Base-by-base conservation (phyloP, 2,329 filamentous ascomycete genomes). In the Ophiostoma fasciatum region DNA sequence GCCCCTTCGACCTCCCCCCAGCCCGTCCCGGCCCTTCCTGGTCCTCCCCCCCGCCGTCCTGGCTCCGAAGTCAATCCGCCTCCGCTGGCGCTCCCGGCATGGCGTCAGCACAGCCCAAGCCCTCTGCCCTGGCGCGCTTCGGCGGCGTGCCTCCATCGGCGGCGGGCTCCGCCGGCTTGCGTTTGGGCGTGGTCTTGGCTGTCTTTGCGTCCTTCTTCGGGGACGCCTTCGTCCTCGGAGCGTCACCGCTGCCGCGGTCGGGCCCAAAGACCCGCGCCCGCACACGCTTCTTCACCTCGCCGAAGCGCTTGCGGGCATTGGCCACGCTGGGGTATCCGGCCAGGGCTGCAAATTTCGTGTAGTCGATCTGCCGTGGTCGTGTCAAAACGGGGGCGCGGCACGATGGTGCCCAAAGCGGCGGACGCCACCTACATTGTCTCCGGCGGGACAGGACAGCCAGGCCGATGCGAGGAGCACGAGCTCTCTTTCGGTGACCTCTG, bases 251-350 rank as follows among this genome's bases (percentile, higher is more conserved):
- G n/a, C n/a, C n/a, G 9, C 2, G 10, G 7, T 9, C 27, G 2
- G 5, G 5, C 1, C 28, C 29, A n/a, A 45, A 45, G 10, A 44
- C 34, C 14, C 28, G 36, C 5, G 39, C 14, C 7, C 41, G 39
- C 3, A 74, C 53, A 29, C 63, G 61, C 53, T 64, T 54, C 41
- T 68, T 60, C 15, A 71, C 71, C 0, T 71, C 71, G 17, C 69
- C 69, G 50, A 74, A 77, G 53, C 76, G 76, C 41, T 69, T 69
- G 48, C 44, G 45, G 2, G 44, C 42, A 21, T 45, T 45, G 8
- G 23, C 12, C 4, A 31, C 30, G 22, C 42, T 45, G 4, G 39
- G 35, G 19, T 46, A 42, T 1, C 41, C 41, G 3, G 42, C 35
- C 4, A 47, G 28, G 17, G 28, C 7, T 17, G 42, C 34, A 15